Percentiles rank a stretch among this genome's conserved stretches.
Evolutionary conservation across 495 filamentous ascomycete species (phyloP).

Genomic region (Cetradonia linearis): DNA sequence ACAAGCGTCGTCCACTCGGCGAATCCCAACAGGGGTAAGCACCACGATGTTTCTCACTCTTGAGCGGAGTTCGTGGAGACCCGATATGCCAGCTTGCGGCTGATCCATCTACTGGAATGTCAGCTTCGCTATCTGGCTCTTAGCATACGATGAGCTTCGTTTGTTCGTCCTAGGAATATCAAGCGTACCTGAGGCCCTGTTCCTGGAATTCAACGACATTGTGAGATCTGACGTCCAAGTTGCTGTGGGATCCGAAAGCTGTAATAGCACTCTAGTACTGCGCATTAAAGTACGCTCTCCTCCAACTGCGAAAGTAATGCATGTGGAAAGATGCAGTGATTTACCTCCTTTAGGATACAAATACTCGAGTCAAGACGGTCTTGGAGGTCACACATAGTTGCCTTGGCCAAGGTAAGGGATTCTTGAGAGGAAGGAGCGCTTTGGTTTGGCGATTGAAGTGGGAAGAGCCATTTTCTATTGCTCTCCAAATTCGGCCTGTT

Average conservation of each 20-base stretch:
- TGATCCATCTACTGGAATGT: not conserved
- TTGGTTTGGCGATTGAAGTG: not conserved
- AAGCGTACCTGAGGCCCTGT: not conserved
- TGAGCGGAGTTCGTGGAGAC: not conserved
- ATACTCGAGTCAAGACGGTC: not conserved
- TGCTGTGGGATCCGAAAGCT: not conserved
- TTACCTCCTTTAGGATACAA: not conserved
- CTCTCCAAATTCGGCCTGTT: not conserved
- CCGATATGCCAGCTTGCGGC: not conserved
- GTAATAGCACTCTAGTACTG: not conserved
- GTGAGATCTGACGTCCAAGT: not conserved
- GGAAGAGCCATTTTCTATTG: not conserved
- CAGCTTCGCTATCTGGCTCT: not conserved
- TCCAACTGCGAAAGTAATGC: not conserved
- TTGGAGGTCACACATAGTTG: not conserved
- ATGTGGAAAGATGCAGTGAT: not conserved
- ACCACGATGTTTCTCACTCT: not conserved
- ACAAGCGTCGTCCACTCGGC: constrained; percentile 11
- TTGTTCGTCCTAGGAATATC: not conserved
- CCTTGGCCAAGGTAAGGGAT: not conserved
- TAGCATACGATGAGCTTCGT: not conserved
- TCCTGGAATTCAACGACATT: not conserved
- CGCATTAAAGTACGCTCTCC: not conserved
- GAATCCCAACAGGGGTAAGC: not conserved
- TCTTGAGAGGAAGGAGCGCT: constrained; percentile 7